These are phyloP conservation scores for Peronosclerospora sorghi DNA, from an alignment of 352 stramenopile species.

Conservation along the genomic window DNA sequence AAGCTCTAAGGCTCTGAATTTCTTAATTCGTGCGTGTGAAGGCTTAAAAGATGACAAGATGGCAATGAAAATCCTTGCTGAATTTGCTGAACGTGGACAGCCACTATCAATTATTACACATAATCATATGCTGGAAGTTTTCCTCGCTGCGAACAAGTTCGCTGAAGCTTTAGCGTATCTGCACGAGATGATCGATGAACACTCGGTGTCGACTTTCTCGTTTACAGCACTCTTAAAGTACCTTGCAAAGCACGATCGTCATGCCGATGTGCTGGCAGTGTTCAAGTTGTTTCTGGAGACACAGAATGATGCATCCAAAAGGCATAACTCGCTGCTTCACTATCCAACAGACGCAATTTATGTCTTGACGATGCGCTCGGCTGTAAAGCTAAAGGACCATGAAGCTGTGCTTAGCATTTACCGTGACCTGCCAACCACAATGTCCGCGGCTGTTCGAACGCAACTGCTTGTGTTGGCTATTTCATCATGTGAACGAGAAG, in stretches of 20 bases:
- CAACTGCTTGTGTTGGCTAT: constrained; percentile 40
- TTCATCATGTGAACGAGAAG: constrained; percentile 43
- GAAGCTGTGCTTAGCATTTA: constrained; percentile 55
- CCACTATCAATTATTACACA: constrained; percentile 46
- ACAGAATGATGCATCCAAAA: constrained; percentile 29
- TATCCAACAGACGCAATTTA: constrained; percentile 58
- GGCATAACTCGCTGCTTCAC: constrained; percentile 45
- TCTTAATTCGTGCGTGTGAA: constrained; percentile 50
- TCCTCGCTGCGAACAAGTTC: constrained; percentile 48
- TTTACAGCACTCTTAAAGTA: constrained; percentile 75
- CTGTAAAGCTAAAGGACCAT: constrained; percentile 35
- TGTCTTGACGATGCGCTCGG: constrained; percentile 46
- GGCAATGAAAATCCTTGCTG: constrained; percentile 36
- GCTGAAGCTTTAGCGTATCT: constrained; percentile 35
- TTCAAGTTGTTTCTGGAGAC: constrained; percentile 53
- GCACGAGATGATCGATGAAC: constrained; percentile 33
- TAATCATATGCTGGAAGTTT: constrained; percentile 66
- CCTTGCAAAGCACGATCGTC: constrained; percentile 24
- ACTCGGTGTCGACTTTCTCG: constrained; percentile 48
- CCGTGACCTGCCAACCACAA: constrained; percentile 24
- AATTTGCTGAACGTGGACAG: constrained; percentile 51
- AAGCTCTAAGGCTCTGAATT: constrained; percentile 75
- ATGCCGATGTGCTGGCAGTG: constrained; percentile 35
- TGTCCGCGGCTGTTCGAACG: constrained; percentile 43
- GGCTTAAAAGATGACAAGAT: constrained; percentile 36